Conservation (phyloP, 345 rosid genomes). For the Eucalyptus urophylla region DNA sequence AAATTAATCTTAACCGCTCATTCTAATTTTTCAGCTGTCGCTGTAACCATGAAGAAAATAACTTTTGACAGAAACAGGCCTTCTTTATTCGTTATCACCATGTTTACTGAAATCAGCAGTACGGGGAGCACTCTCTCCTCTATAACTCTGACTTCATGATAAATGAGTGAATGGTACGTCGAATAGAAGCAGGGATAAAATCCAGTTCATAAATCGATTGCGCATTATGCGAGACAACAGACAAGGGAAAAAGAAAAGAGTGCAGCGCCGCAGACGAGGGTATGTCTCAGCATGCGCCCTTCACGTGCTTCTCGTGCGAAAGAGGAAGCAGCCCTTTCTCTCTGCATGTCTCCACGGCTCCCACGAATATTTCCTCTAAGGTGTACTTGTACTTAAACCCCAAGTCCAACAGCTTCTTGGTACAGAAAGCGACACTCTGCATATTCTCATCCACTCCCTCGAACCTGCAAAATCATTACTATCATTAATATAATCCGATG, state of each 20-base stretch:
- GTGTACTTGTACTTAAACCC: slow-evolving; percentile 70
- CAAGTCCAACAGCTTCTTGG: slow-evolving; percentile 53
- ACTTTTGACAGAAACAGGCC: background rate
- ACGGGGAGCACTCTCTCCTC: background rate
- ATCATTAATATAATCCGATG: background rate
- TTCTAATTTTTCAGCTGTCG: background rate
- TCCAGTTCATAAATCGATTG: background rate
- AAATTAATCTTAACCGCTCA: background rate
- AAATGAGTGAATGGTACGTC: background rate
- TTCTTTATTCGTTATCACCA: background rate
- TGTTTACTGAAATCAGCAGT: background rate
- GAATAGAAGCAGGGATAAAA: background rate
- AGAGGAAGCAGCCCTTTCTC: slow-evolving; percentile 53
- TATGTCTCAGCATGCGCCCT: background rate
- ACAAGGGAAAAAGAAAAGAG: background rate
- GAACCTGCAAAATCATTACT: slow-evolving; percentile 20
- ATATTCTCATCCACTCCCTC: slow-evolving; percentile 47
- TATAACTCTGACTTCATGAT: background rate
- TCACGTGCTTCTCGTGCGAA: background rate
- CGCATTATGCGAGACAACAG: background rate
- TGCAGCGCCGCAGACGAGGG: background rate
- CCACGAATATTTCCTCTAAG: slow-evolving; percentile 65
- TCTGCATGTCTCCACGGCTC: slow-evolving; percentile 65
- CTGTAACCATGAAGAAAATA: background rate
- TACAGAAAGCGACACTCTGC: slow-evolving; percentile 24